Evolutionary conservation across 2,329 filamentous ascomycete genomes (phyloP), one percentile per base, ranked within the genome.

Genomic region (Paecilomyces dactylethromorphus): DNA sequence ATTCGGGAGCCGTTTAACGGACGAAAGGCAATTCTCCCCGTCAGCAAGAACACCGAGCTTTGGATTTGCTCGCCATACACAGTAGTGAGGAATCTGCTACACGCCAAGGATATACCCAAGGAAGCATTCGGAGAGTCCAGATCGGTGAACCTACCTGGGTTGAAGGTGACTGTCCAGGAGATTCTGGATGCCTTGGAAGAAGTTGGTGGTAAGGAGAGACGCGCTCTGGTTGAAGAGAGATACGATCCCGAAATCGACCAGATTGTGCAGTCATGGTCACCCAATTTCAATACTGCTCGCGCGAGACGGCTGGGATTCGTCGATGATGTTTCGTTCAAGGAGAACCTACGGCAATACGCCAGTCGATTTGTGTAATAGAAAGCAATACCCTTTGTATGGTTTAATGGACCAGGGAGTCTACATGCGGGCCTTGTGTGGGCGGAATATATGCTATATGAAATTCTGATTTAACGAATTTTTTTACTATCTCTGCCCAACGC

Each of bases 221-320:
- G 85, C 64, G 71, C 71, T 57, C 71, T 82, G 13, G 71, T 87
- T 18, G 78, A 74, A 64, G 84, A 87, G 69, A 80, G 81, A 70
- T 79, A 78, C 59, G 79, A 84, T 64, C 77, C 78, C 31, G 79
- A 74, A 24, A 74, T 83, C 59, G 83, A 85, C 71, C 75, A 76
- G 63, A 84, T 87, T 59, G 71, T 87, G 69, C 78, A 83, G 63
- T 83, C 82, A 60, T 87, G 85, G 85, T 80, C 83, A 11, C 78
- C 80, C 60, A 79, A 81, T 58, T 81, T 86, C 65, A 82, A 86
- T 65, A 81, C 74, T 7, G 68, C 73, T 1, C 79, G 81, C 61
- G 86, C 86, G 3, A 75, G 78, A 59, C 69, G 73, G 8, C 68
- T 89, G 66, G 75, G 76, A 3, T 78, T 79, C 61, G 64, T 66